A percentile compares a stretch with the other conserved stretches of the same genome.
phyloP scores from a whole-genome alignment of 2,329 filamentous ascomycete species.

The Salinomyces thailandicus region DNA sequence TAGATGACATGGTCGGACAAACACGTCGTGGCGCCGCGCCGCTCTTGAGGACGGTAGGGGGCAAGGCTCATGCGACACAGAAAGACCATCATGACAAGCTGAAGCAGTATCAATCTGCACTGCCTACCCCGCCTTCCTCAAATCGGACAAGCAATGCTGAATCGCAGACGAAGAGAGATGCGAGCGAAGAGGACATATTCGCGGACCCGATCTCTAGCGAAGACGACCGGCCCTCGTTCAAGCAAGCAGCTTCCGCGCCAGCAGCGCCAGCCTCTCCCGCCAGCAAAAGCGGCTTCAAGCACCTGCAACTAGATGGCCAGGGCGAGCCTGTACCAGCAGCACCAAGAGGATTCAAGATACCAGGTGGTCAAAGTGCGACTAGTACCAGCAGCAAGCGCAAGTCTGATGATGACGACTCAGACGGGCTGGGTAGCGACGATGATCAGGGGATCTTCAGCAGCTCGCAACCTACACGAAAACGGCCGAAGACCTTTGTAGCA shows the following conservation, averaged over 20 bases:
- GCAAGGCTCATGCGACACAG: constrained; percentile 27
- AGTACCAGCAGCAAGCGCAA: constrained; percentile 6
- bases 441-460: constrained; percentile 10
- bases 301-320: not conserved
- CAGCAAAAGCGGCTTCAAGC: not conserved
- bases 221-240: constrained; percentile 2
- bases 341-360: not conserved
- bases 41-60: constrained; percentile 24
- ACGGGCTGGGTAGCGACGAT: constrained; percentile 6
- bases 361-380: not conserved
- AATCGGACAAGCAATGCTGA: constrained; percentile 1
- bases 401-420: constrained; percentile 1
- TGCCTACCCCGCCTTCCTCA: constrained; percentile 5
- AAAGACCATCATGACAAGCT: constrained; percentile 27
- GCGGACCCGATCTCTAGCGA: constrained; percentile 10
- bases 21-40: no score
- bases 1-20: not conserved
- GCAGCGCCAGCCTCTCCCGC: not conserved
- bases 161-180: constrained; percentile 2
- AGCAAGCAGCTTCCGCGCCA: not conserved
- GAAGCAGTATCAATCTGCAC: not conserved
- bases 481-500: constrained; percentile 2
- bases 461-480: constrained; percentile 7
- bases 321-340: not conserved
- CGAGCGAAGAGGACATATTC: constrained; percentile 5